Evolutionary conservation across 2,329 filamentous ascomycete species (phyloP).

Genomic region (Talaromyces amestolkiae): DNA sequence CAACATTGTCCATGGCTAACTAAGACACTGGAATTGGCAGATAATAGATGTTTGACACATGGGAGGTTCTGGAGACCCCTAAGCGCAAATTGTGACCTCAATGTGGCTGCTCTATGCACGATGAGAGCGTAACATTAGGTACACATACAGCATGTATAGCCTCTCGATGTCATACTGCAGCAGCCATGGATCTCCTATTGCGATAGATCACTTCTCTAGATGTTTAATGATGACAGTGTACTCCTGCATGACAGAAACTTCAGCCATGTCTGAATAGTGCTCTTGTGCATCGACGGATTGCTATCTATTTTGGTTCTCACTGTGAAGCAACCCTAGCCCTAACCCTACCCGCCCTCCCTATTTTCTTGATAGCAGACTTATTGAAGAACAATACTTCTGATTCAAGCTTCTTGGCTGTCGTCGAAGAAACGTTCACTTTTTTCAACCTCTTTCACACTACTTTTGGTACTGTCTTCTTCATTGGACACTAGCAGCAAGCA

Average conservation of each 20-base stretch:
- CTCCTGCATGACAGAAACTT: not conserved
- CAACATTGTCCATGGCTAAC: not conserved
- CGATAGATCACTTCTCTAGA: not conserved
- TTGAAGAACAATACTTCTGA: not conserved
- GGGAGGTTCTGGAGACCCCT: not conserved
- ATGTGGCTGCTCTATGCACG: not conserved
- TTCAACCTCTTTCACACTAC: not conserved
- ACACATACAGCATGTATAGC: constrained; percentile 11
- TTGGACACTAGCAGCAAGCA: not conserved
- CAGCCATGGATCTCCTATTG: not conserved
- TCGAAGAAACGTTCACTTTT: not conserved
- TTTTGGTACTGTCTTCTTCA: not conserved
- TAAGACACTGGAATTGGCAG: not conserved
- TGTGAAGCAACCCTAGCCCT: not conserved
- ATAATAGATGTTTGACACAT: no score
- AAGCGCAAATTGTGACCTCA: no score
- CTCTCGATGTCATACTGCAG: constrained; percentile 13
- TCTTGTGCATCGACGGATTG: not conserved
- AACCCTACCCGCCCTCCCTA: not conserved
- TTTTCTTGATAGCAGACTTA: not conserved
- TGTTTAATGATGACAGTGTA: not conserved
- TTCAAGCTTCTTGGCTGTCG: not conserved
- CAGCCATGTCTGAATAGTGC: not conserved
- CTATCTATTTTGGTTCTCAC: not conserved
- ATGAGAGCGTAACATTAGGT: constrained; percentile 16